These are phyloP conservation scores for Cairneyella variabilis DNA, from an alignment of 495 filamentous ascomycete genomes.

Conservation along the genomic window DNA sequence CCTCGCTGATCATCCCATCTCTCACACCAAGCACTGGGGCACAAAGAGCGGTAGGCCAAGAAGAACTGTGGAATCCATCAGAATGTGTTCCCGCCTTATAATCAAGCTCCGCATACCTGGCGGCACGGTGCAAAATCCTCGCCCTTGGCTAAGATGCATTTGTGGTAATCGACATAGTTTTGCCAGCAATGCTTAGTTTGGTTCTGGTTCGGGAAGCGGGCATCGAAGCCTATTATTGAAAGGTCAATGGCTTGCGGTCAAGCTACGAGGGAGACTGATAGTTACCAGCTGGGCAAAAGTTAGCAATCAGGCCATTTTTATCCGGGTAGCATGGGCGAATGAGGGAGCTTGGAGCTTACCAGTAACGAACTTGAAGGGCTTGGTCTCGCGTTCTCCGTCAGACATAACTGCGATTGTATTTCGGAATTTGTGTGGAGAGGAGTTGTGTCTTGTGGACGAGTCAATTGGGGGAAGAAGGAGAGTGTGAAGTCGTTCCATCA, in stretches of 20 bases:
- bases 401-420: slow-evolving; percentile 58
- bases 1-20: slow-evolving; percentile 97
- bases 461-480: slow-evolving; percentile 20
- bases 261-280: slow-evolving; percentile 1
- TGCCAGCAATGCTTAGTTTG: slow-evolving; percentile 95
- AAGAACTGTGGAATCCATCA: slow-evolving; percentile 63
- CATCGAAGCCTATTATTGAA: slow-evolving; percentile 77
- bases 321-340: background rate
- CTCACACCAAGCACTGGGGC: slow-evolving; percentile 90
- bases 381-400: slow-evolving; percentile 89
- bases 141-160: slow-evolving; percentile 97
- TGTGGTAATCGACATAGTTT: slow-evolving; percentile 99
- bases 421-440: slow-evolving; percentile 11
- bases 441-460: slow-evolving; percentile 6
- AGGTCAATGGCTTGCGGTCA: slow-evolving; percentile 20
- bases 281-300: slow-evolving; percentile 29
- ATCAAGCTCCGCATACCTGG: slow-evolving; percentile 60
- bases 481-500: slow-evolving; percentile 14
- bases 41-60: slow-evolving; percentile 92
- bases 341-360: slow-evolving; percentile 56
- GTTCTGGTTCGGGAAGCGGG: slow-evolving; percentile 98
- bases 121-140: slow-evolving; percentile 98
- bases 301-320: slow-evolving; percentile 42
- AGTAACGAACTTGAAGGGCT: slow-evolving; percentile 99
- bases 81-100: slow-evolving; percentile 4